Base-by-base conservation (phyloP, 495 filamentous ascomycete genomes). In the Hypoxylon trugodes region DNA sequence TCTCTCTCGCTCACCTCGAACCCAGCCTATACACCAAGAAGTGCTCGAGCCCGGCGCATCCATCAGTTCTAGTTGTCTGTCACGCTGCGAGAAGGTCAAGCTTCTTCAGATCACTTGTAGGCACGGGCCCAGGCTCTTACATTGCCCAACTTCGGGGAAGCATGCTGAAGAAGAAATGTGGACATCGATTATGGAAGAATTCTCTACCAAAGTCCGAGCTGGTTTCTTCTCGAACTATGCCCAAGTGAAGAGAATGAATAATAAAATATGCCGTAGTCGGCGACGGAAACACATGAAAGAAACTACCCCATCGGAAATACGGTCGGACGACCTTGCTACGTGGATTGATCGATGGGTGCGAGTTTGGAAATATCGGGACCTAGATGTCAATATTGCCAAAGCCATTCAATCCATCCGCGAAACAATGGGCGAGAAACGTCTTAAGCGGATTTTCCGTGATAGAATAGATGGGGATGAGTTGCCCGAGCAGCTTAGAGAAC, bases 271-370 rank as follows among this genome's bases (percentile, higher is more conserved):
- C 9, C 58, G 32, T 16, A 58, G 59, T 53, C 53, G 61, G 7
- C n/a, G n/a, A n/a, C 53, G 61, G 22, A 53, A 42, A 15, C 41
- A 48, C 7, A 65, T 47, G 15, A 32, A 58, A 33, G 61, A 53
- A 36, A 53, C 32, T 1, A 22, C 21, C 6, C 46, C 47, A 7
- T 53, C 53, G 9, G 12, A 21, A 25, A 58, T 45, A 28, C 46
- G 61, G 5, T 4, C 53, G 53, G 38, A 19, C 1, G 13, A 53
- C 19, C 33, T 58, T 19, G 61, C 58, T 22, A 53, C 7, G 18
- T 65, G 61, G 61, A 53, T 65, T n/a, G 47, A 65, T 15, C 22
- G 38, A 41, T 65, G 61, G 61, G 53, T 65, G 18, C 30, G 61
- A 15, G 16, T 65, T 26, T 59, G 61, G 61, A 57, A 53, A 22